Evolutionary conservation across 2,329 filamentous ascomycete genomes (phyloP).

Genomic region (Colletotrichum noveboracense): DNA sequence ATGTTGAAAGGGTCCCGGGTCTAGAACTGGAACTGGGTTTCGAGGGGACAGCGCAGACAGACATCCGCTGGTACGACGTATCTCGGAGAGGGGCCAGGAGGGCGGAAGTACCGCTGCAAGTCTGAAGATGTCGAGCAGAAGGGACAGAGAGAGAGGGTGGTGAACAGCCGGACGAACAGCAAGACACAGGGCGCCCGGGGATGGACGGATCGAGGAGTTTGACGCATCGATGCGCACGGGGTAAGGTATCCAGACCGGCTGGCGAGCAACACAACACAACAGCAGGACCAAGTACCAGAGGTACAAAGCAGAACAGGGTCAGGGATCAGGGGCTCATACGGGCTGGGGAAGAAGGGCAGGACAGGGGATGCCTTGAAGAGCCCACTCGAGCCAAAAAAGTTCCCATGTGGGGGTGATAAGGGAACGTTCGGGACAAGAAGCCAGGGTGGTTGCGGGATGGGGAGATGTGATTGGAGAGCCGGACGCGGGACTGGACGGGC

Average conservation of each 20-base stretch:
- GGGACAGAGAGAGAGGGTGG: background rate
- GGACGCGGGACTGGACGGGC: slow-evolving; percentile 10
- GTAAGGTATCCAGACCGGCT: background rate
- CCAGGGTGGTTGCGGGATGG: background rate
- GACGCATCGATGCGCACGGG: background rate
- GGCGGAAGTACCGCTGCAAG: background rate
- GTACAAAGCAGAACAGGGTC: background rate
- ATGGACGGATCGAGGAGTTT: background rate
- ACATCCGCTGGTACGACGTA: background rate
- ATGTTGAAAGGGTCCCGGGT: background rate
- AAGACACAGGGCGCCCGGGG: background rate
- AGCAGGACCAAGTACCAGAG: background rate
- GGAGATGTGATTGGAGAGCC: background rate
- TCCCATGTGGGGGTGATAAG: slow-evolving; percentile 21
- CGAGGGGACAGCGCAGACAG: background rate
- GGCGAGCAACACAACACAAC: background rate
- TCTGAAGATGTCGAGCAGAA: background rate
- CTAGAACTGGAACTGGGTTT: background rate
- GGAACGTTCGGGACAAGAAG: background rate
- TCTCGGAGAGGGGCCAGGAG: background rate
- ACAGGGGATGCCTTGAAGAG: background rate
- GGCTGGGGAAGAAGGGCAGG: slow-evolving; percentile 6
- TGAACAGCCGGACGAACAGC: background rate
- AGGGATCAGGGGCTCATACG: background rate
- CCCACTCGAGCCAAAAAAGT: slow-evolving; percentile 19